Evolutionary conservation across 306 rosid genomes (phyloP).

Genomic region (Cajanus cajan): DNA sequence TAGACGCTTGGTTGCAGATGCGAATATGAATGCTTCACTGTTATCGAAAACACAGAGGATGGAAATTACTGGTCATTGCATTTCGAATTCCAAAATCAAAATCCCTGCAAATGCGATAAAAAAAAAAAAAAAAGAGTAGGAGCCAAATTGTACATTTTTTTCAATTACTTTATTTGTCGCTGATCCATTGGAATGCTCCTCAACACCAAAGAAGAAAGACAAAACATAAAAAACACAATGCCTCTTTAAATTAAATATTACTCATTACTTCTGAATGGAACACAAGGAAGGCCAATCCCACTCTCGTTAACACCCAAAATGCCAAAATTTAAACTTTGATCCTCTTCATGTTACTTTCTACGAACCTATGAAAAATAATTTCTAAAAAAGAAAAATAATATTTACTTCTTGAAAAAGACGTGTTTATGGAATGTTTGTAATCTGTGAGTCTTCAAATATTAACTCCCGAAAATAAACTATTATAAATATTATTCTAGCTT

Average conservation of each 20-base stretch:
- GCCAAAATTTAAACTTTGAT: background rate
- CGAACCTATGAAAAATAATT: too few relatives aligned
- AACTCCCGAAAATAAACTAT: too few relatives aligned
- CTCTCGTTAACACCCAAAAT: background rate
- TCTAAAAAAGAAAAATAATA: too few relatives aligned
- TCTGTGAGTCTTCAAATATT: too few relatives aligned
- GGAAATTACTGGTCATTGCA: slow-evolving; percentile 18
- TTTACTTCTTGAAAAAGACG: too few relatives aligned
- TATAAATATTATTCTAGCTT: too few relatives aligned
- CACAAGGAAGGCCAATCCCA: background rate
- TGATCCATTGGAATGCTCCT: slow-evolving; percentile 27
- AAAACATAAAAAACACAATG: background rate
- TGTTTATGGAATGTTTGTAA: too few relatives aligned
- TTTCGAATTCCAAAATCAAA: slow-evolving; percentile 43
- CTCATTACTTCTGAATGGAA: background rate
- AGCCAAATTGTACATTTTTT: slow-evolving; percentile 28
- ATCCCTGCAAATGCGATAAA: slow-evolving; percentile 9
- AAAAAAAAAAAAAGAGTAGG: slow-evolving; percentile 26
- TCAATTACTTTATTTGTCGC: slow-evolving; percentile 24
- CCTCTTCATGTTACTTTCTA: background rate
- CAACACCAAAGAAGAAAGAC: slow-evolving; percentile 21
- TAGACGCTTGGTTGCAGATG: too few relatives aligned
- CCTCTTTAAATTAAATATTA: background rate
- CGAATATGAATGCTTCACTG: slow-evolving; percentile 33
- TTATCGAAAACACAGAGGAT: slow-evolving; percentile 32